Evolutionary conservation across 768 basidiomycete species (phyloP).

Genomic region (Termitomyces sp.): DNA sequence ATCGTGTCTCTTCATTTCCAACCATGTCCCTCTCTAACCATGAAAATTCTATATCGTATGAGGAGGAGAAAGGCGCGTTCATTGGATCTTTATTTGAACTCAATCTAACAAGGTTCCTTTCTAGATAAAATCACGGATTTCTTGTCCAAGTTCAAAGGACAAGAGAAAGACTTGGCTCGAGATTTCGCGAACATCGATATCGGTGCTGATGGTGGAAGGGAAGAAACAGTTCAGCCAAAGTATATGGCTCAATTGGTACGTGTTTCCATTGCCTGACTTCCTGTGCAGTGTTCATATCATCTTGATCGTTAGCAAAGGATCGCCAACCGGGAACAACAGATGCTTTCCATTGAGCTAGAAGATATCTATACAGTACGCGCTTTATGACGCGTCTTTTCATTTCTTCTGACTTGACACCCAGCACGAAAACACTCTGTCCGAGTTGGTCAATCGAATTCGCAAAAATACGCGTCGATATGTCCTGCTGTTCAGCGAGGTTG

Average conservation of each 20-base stretch:
- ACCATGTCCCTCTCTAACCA: constrained; percentile 68
- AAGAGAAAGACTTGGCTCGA: constrained; percentile 63
- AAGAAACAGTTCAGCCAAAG: constrained; percentile 51
- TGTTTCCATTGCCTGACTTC: constrained; percentile 27
- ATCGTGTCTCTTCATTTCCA: constrained; percentile 26
- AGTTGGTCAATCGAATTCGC: constrained; percentile 76
- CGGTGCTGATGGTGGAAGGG: constrained; percentile 40
- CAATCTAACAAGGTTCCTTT: constrained; percentile 8
- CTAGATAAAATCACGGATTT: constrained; percentile 71
- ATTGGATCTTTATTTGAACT: neutral
- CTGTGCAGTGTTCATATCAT: constrained; percentile 17
- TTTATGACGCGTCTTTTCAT: constrained; percentile 2
- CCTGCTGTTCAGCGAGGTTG: constrained; percentile 82
- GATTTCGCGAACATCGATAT: constrained; percentile 74
- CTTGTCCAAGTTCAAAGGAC: constrained; percentile 63
- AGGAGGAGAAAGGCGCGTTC: constrained; percentile 63
- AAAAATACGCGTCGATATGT: constrained; percentile 90
- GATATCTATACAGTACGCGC: constrained; percentile 72
- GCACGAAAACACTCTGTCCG: constrained; percentile 70
- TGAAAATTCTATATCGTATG: constrained; percentile 64
- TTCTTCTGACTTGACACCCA: constrained; percentile 28
- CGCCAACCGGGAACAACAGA: constrained; percentile 90
- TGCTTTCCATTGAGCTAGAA: constrained; percentile 85
- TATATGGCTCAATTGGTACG: constrained; percentile 85
- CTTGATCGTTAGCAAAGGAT: constrained; percentile 68